Percentiles rank a stretch among this genome's conserved stretches.
Conservation (phyloP, 163 green algal genomes). For the Scenedesmus sp. region DNA sequence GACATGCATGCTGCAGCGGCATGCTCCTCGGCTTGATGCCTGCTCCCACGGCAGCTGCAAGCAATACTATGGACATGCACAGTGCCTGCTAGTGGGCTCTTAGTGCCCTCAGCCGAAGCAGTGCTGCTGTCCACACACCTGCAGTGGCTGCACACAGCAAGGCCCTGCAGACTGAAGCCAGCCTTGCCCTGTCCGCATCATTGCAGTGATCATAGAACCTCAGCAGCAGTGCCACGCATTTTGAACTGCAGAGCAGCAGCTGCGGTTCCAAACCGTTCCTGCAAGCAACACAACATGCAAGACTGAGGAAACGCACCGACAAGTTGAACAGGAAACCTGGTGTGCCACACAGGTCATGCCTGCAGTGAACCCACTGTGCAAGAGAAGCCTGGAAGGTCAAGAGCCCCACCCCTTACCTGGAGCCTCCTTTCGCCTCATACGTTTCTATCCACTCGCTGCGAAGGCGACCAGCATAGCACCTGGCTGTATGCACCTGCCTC, state of each 20-base stretch:
- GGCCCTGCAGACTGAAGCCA: conserved; percentile 10
- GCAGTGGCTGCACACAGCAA: not conserved
- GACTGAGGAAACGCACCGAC: not conserved
- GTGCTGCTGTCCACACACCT: not conserved
- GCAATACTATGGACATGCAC: not conserved
- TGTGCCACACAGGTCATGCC: not conserved
- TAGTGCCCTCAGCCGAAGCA: not conserved
- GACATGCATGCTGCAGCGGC: not conserved
- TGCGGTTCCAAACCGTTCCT: not conserved
- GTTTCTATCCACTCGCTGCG: not conserved
- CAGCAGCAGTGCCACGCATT: conserved; percentile 25
- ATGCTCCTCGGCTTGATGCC: not conserved
- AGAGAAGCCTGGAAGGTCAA: not conserved
- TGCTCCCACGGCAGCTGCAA: not conserved
- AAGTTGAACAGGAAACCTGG: not conserved
- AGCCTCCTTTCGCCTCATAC: not conserved
- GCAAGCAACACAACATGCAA: not conserved
- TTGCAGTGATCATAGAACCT: not conserved
- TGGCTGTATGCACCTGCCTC: conserved; percentile 26
- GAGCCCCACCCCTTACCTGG: not conserved
- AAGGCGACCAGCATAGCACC: not conserved
- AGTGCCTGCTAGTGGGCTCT: not conserved
- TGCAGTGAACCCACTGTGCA: not conserved
- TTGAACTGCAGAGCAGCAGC: not conserved
- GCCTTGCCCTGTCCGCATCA: not conserved